Base-by-base conservation (phyloP, 2,329 filamentous ascomycete genomes). In the Boeremia exigua region DNA sequence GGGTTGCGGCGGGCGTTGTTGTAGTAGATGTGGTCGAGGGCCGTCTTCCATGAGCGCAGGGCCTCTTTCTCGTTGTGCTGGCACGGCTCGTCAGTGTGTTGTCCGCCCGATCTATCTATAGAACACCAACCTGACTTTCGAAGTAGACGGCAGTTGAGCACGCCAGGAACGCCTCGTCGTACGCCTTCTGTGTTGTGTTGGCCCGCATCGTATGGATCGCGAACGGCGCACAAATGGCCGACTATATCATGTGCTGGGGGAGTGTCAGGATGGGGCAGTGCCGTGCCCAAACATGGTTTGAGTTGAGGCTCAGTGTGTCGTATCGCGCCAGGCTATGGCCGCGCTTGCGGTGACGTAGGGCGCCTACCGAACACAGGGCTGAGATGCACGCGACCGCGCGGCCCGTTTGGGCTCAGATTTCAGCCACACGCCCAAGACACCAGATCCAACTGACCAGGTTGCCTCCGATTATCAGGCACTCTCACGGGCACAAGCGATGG, bases 61-160 rank as follows among this genome's bases (percentile, higher is more conserved):
- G 95, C 94, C 81, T 98, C 94, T 54, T 84, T 81, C 79, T 98
- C 93, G 74, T 97, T 94, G 64, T 91, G 92, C 92, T 97, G 62
- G 42, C 34, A 23, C 8, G n/a, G 23, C 12, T 29, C 23, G 44
- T 58, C 36, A 62, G 59, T 37, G 23, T 23, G 4, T 25, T 39
- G 49, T 23, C 32, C 39, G 11, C 27, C 45, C 14, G 25, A 10
- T 45, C 25, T 43, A 33, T 17, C 25, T 34, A 48, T 53, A 25
- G 33, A 56, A 45, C 64, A 62, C 78, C 48, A 29, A 96, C 92
- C 86, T 96, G 89, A 74, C 89, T 87, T 79, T 99, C 95, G 76
- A 96, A 97, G 79, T 96, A 97, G 48, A 96, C 91, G 34, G 94
- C 94, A 1, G 93, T 98, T 12, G 93, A 97, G 78, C 93, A 97